Conservation (phyloP, 257 asterid genomes). For the Penstemon davidsonii region DNA sequence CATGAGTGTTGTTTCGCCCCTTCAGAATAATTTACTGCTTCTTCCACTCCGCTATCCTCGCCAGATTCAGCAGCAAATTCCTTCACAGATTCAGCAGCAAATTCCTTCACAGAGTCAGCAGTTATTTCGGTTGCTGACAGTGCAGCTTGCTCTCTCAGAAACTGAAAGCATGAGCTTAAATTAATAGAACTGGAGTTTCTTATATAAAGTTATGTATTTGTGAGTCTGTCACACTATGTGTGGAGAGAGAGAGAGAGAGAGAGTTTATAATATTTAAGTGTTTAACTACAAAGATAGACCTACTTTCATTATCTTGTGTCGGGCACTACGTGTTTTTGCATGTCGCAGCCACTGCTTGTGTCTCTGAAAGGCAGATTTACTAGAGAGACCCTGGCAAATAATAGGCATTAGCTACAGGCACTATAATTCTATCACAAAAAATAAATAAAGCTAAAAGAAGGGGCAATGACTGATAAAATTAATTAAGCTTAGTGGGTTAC, state of each 20-base stretch:
- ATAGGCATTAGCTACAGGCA: conserved; percentile 9
- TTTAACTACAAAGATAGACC: conserved; percentile 26
- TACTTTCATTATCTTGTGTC: conserved; percentile 95
- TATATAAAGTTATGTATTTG: neutral
- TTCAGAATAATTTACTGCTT: conserved; percentile 43
- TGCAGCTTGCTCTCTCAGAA: conserved; percentile 90
- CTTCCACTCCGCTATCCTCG: conserved; percentile 56
- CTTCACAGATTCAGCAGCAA: conserved; percentile 73
- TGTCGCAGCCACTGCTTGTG: conserved; percentile 93
- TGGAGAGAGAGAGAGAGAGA: neutral
- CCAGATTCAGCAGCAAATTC: conserved; percentile 67
- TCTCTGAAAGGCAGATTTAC: conserved; percentile 87
- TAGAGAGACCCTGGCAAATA: conserved; percentile 71
- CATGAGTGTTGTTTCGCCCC: conserved; percentile 53
- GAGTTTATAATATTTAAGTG: neutral
- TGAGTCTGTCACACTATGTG: neutral
- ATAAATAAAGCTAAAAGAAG: neutral
- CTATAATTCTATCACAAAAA: neutral
- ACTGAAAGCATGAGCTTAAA: conserved; percentile 50
- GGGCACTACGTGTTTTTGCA: conserved; percentile 95
- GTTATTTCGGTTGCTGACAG: conserved; percentile 79
- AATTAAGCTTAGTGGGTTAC: neutral
- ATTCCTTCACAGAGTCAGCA: conserved; percentile 72
- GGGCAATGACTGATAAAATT: neutral
- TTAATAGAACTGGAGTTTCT: conserved; percentile 20